Conservation (phyloP, 495 filamentous ascomycete species). For the Tetracladium setigerum region DNA sequence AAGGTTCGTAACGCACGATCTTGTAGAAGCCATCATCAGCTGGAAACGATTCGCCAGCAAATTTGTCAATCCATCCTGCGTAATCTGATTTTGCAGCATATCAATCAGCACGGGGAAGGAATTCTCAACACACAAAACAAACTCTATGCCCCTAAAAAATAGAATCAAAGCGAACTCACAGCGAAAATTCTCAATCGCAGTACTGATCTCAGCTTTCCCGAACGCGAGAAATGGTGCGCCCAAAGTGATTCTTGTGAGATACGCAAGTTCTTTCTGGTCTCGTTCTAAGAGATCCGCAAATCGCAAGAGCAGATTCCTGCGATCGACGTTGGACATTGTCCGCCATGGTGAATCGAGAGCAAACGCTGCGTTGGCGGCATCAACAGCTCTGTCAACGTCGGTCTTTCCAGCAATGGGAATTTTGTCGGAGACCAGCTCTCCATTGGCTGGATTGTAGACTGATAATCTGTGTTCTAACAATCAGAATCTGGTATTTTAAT, state of each 20-base stretch:
- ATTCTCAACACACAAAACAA: no score
- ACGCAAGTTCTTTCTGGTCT: slow-evolving; percentile 23
- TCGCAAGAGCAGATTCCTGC: slow-evolving; percentile 65
- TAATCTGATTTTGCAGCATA: no score
- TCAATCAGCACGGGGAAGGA: no score
- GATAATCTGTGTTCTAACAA: no score
- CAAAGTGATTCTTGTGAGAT: slow-evolving; percentile 26
- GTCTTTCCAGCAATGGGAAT: slow-evolving; percentile 44
- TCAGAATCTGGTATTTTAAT: no score
- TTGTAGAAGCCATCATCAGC: slow-evolving; percentile 37
- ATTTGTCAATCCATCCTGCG: slow-evolving; percentile 41
- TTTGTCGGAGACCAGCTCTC: slow-evolving; percentile 28
- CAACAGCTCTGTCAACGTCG: slow-evolving; percentile 49
- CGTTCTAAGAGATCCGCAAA: slow-evolving; percentile 52
- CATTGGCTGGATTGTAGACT: slow-evolving; percentile 33
- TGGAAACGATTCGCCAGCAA: slow-evolving; percentile 33
- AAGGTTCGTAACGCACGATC: slow-evolving; percentile 33
- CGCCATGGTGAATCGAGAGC: slow-evolving; percentile 66
- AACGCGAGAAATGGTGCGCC: slow-evolving; percentile 27
- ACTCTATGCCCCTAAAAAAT: no score
- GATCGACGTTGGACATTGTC: slow-evolving; percentile 47
- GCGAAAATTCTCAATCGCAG: slow-evolving; percentile 24
- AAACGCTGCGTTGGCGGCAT: slow-evolving; percentile 63
- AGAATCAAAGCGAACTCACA: no score
- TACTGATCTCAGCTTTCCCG: slow-evolving; percentile 21